Evolutionary conservation across 2,329 filamentous ascomycete species (phyloP), one percentile per base, ranked within the genome.

Genomic region (Thielaviopsis punctulata): DNA sequence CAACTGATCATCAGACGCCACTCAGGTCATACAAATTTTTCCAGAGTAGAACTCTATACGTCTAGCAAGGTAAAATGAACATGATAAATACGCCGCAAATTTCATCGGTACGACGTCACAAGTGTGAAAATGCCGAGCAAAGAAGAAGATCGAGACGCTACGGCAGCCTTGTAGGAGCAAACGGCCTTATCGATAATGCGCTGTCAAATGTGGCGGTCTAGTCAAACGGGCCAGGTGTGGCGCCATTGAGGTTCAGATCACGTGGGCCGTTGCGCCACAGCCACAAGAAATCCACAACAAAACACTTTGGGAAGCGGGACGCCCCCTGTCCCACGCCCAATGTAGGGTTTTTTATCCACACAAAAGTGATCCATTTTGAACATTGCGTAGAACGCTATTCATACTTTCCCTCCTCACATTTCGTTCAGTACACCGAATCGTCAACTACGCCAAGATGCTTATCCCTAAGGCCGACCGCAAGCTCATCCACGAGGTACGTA

Each of bases 391-490:
- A 51, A 52, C 33, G 47, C 51, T 53, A 53, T 56, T 51, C 45
- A 56, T 44, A 57, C 55, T 56, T 57, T 56, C 51, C 56, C 53
- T 54, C 52, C 46, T 55, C 49, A 52, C 49, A 55, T 55, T 47
- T 48, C 45, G 53, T 52, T 47, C 52, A 52, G 49, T 52, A 52
- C 45, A 57, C 53, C 56, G 56, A 55, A 53, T 56, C 51, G 51
- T 55, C 51, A 55, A 56, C 48, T 52, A 69, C 71, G 71, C 69
- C 70, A 77, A 89, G 84, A 80, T 80, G 92, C 84, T 98, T 79
- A 98, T 98, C 73, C 92, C 92, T 72, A 96, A 96, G 84, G 85
- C 87, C 73, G 92, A 98, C 79, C 89, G 93, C 79, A 98, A 98
- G 86, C 87, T 88, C 84, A 96, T 98, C 77, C 92, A 98, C 82